Base-by-base conservation (phyloP, 768 basidiomycete species). In the Tylopilus vinaceipallidus region DNA sequence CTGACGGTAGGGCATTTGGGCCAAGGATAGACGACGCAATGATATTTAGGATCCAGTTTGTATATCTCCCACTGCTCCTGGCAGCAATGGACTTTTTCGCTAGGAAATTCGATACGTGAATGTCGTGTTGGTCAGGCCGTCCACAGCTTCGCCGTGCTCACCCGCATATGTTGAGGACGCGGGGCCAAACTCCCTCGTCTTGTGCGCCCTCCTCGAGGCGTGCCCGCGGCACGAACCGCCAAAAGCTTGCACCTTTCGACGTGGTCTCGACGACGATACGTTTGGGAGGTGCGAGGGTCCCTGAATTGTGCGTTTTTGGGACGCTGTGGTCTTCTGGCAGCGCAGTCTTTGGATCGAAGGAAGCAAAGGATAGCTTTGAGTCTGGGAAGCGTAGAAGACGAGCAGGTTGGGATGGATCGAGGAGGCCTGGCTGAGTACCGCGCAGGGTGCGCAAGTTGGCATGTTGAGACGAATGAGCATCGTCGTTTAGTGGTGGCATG, bases 51-150 rank as follows among this genome's bases (percentile, higher is more conserved):
- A 60, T 91, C 89, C 8, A 91, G 75, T 61, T 90, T 91, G 70
- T 90, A 84, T 24, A 91, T 82, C 53, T 91, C 89, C 89, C 89
- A 91, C 64, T 90, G 88, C 30, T 91, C 86, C 62, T 86, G 85
- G 17, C 79, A 77, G 61, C 78, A 78, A 50, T 77, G 64, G 45
- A 78, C 66, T 1, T 65, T 62, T 66, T 78, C 69, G 10, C 84
- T 84, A 53, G 22, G 33, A 52, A 47, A 50, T 52, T 57, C 23
- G 37, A 54, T 42, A 1, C 42, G 53, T 57, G 49, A 55, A 48
- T 44, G 40, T 8, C 47, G 42, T 35, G 34, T 40, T 50, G 32
- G 17, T 37, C 23, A 38, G 33, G 42, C 39, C 41, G 33, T 49
- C 27, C 42, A 45, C 43, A 14, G 33, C 30, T 45, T 45, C 41